Base-by-base conservation (phyloP, 352 stramenopile genomes). In the Phytophthora litchii region DNA sequence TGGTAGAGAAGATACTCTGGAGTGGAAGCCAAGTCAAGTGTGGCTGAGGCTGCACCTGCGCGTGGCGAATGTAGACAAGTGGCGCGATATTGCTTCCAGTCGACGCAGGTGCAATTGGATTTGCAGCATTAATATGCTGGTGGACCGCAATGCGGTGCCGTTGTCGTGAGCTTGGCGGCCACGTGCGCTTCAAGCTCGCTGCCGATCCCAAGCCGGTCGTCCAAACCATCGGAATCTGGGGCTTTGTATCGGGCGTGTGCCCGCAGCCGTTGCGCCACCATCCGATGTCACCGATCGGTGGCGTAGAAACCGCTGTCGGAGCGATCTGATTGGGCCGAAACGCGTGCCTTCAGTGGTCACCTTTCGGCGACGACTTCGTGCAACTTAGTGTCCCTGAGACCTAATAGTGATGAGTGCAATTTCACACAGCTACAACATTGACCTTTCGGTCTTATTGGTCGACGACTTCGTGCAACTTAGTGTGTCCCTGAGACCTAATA, bases 291-390 rank as follows among this genome's bases (percentile, higher is more conserved):
- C 10, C 14, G 10, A 27, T 50, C 32, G 29, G 52, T 52, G 52
- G 32, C 34, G 41, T 31, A 21, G 14, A 54, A 46, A 52, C 34
- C 19, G 53, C 42, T 36, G 36, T 37, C n/a, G 31, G 37, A 50
- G 38, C 16, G 31, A 42, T 67, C 48, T 69, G 60, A 69, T 69
- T 69, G 60, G 60, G 20, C 34, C 55, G 27, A 19, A 19, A 36
- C 54, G 40, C 54, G 60, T 69, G 60, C 34, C 60, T 58, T 12
- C 17, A 46, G 29, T 13, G 44, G 35, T n/a, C 21, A 55, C 48
- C 47, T 55, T 46, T 55, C 34, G 21, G 35, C 46, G 46, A 53
- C 16, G 36, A 8, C 14, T 42, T 59, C 13, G 12, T 41, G 41
- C 34, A 54, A 54, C 47, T 48, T 60, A 43, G 3, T 4, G 10